These are phyloP conservation scores for Orbilia blumenaviensis DNA, from an alignment of 2,329 filamentous ascomycete genomes.

Conservation along the genomic window DNA sequence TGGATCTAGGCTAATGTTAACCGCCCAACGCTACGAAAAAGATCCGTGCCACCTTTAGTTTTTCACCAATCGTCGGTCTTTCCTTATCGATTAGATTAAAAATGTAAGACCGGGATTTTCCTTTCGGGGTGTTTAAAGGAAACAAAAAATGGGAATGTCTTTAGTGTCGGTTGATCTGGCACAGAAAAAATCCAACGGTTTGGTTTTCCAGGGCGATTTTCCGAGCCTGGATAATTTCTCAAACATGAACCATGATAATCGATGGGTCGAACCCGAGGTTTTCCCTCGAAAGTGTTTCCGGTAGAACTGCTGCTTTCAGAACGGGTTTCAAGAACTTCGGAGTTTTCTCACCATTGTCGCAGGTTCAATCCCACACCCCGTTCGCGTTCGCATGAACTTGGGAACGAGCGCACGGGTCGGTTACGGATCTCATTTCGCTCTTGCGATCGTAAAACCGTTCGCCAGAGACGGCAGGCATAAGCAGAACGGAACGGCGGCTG, in stretches of 20 bases:
- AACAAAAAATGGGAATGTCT: not conserved
- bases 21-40: conserved; percentile 41
- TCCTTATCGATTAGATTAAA: conserved; percentile 52
- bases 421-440: conserved; percentile 26
- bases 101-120: conserved; percentile 1
- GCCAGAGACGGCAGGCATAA: conserved; percentile 53
- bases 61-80: conserved; percentile 14
- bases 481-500: conserved; percentile 47
- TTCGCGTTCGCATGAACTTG: conserved; percentile 11
- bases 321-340: conserved; percentile 21
- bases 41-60: conserved; percentile 34
- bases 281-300: conserved; percentile 22
- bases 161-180: conserved; percentile 13
- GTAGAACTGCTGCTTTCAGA: conserved; percentile 43
- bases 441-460: conserved; percentile 22
- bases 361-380: too few species aligned
- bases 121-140: conserved; percentile 4
- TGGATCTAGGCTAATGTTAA: conserved; percentile 33
- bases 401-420: conserved; percentile 37
- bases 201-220: conserved; percentile 6
- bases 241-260: conserved; percentile 26
- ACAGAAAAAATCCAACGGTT: conserved; percentile 1
- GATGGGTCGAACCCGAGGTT: not conserved
- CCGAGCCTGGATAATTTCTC: conserved; percentile 42
- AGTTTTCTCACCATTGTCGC: conserved; percentile 32